These are phyloP conservation scores for Fusarium sulawesiense DNA, from an alignment of 2,329 filamentous ascomycete species.

Conservation along the genomic window DNA sequence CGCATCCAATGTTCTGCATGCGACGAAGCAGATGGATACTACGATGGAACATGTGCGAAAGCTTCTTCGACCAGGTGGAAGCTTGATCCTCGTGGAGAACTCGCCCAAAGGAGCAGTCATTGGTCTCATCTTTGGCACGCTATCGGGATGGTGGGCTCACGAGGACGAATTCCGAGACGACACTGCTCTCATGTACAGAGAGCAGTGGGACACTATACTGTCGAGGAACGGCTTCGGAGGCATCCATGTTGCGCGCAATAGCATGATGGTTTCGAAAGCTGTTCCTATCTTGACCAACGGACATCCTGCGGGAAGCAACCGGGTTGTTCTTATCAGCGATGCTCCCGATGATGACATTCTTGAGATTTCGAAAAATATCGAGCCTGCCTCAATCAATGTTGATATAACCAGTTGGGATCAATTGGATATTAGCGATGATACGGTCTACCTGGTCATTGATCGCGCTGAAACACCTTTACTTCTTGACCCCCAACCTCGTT, in stretches of 20 bases:
- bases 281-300: not conserved
- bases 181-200: slow-evolving; percentile 6
- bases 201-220: slow-evolving; percentile 3
- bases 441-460: not conserved
- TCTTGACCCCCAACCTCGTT: slow-evolving; percentile 1
- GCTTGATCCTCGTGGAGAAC: slow-evolving; percentile 4
- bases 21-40: slow-evolving; percentile 4
- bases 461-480: not conserved
- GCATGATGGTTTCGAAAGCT: slow-evolving; percentile 20
- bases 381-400: not conserved
- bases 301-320: not conserved
- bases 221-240: slow-evolving; percentile 5
- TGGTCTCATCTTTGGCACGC: slow-evolving; percentile 6
- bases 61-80: not conserved
- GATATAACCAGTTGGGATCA: not conserved
- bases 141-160: slow-evolving; percentile 14
- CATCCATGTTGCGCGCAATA: slow-evolving; percentile 7
- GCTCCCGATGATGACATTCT: not conserved
- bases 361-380: not conserved
- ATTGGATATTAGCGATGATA: not conserved
- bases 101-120: slow-evolving; percentile 5
- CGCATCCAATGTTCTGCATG: slow-evolving; percentile 12
- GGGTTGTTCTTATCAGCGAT: not conserved
- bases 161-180: slow-evolving; percentile 12
- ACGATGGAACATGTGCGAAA: slow-evolving; percentile 7